A percentile compares a stretch with the other conserved stretches of the same genome.
Evolutionary conservation across 2,329 filamentous ascomycete genomes (phyloP).

Genomic region (Gliomastix tumulicola): DNA sequence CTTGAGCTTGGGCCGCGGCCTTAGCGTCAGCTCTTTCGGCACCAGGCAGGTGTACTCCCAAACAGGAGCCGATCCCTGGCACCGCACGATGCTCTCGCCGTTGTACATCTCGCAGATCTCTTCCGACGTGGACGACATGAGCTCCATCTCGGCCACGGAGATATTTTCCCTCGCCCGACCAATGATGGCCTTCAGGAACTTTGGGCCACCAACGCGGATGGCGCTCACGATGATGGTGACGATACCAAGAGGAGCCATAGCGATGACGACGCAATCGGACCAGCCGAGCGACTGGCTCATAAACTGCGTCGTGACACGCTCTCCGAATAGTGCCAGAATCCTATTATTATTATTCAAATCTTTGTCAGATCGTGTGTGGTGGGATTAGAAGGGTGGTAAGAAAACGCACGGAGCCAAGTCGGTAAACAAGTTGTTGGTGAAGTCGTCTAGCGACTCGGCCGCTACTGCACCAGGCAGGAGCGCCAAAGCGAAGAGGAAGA

Average conservation of each 20-base stretch:
- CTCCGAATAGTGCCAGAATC: conserved; percentile 25
- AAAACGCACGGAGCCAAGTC: conserved; percentile 2
- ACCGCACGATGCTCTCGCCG: conserved; percentile 1
- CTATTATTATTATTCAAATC: too few species aligned
- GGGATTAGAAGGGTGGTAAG: too few species aligned
- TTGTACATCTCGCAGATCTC: conserved; percentile 3
- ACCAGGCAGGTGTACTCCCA: not conserved
- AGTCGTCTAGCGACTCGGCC: conserved; percentile 1
- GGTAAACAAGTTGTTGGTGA: conserved; percentile 4
- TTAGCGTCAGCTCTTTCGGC: too few species aligned
- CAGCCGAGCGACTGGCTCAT: conserved; percentile 29
- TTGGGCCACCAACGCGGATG: conserved; percentile 31
- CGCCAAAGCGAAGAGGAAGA: not conserved
- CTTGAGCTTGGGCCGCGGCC: too few species aligned
- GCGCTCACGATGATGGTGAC: conserved; percentile 31
- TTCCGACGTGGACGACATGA: conserved; percentile 5
- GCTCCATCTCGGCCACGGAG: conserved; percentile 1
- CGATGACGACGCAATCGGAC: conserved; percentile 34
- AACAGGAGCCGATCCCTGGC: not conserved
- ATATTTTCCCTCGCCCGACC: conserved; percentile 16
- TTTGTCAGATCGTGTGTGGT: too few species aligned
- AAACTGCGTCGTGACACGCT: conserved; percentile 36
- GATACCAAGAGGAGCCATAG: conserved; percentile 34
- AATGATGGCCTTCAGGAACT: conserved; percentile 31
- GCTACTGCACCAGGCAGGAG: not conserved